These are phyloP conservation scores for Macrolepiota fuliginosa DNA, from an alignment of 768 basidiomycete genomes.

Conservation along the genomic window DNA sequence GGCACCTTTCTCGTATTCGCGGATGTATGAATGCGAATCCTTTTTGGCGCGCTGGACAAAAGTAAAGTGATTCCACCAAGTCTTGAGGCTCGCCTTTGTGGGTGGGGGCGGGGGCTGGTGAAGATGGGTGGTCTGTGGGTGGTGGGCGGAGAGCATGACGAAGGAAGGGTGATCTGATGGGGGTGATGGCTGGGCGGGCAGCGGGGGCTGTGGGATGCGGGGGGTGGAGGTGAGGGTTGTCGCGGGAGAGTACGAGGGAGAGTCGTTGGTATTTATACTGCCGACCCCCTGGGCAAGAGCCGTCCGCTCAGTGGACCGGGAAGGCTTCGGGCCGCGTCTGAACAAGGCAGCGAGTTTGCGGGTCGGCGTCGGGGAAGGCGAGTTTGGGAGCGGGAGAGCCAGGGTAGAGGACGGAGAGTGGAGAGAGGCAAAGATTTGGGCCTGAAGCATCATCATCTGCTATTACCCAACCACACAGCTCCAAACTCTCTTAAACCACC, in stretches of 20 bases:
- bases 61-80: constrained; percentile 83
- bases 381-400: neutral
- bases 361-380: neutral
- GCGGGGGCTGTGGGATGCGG: neutral
- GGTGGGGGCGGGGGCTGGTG: constrained; percentile 25
- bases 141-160: constrained; percentile 17
- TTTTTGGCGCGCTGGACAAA: constrained; percentile 63
- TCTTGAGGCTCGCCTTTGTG: constrained; percentile 60
- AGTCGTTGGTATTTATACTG: constrained; percentile 6
- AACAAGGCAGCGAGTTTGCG: constrained; percentile 6
- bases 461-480: neutral
- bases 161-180: neutral
- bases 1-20: constrained; percentile 6
- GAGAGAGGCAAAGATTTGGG: neutral
- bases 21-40: constrained; percentile 30
- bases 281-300: constrained; percentile 4
- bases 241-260: neutral
- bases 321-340: neutral
- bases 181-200: neutral
- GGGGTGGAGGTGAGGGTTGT: neutral
- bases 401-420: neutral
- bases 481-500: neutral
- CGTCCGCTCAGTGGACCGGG: constrained; percentile 1
- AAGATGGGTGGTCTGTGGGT: constrained; percentile 10
- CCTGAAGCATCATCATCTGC: neutral